A percentile compares a stretch with the other conserved stretches of the same genome.
These are phyloP conservation scores for Fusarium pseudonygamai DNA, from an alignment of 2,329 filamentous ascomycete genomes.

Conservation along the genomic window DNA sequence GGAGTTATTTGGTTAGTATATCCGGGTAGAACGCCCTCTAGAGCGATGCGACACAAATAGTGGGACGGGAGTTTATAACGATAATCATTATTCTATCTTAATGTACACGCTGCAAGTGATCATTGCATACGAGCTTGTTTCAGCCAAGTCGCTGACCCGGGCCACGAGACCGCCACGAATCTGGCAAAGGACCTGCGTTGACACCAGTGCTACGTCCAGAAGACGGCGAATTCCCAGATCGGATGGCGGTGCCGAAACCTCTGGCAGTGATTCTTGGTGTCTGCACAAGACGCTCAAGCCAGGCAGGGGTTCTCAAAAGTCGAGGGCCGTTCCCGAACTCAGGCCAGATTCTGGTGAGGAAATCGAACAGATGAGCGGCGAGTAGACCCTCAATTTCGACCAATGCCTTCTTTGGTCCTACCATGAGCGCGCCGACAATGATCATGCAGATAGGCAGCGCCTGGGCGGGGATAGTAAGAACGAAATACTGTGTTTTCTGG, in stretches of 20 bases:
- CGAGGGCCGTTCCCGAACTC: conserved; percentile 86
- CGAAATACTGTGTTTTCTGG: conserved; percentile 78
- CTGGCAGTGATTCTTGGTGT: conserved; percentile 43
- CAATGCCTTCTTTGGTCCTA: conserved; percentile 63
- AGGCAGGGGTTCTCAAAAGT: conserved; percentile 76
- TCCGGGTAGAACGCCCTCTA: background rate
- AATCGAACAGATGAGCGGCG: conserved; percentile 90
- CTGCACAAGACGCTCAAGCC: conserved; percentile 74
- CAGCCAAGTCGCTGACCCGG: conserved; percentile 69
- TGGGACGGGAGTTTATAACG: background rate
- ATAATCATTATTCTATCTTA: background rate
- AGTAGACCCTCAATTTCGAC: conserved; percentile 80
- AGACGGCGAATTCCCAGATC: conserved; percentile 46
- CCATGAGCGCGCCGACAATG: conserved; percentile 74
- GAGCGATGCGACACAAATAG: too few species aligned
- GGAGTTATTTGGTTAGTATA: conserved; percentile 17
- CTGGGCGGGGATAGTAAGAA: conserved; percentile 85
- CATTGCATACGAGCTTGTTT: background rate
- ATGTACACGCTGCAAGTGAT: background rate
- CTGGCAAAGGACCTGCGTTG: conserved; percentile 63
- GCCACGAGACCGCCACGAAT: conserved; percentile 72
- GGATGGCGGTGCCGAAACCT: conserved; percentile 65
- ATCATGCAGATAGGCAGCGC: conserved; percentile 85
- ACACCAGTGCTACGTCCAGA: conserved; percentile 54
- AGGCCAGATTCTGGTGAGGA: conserved; percentile 87